Evolutionary conservation across 2,329 filamentous ascomycete species (phyloP).

Genomic region (Piedraia hortae): DNA sequence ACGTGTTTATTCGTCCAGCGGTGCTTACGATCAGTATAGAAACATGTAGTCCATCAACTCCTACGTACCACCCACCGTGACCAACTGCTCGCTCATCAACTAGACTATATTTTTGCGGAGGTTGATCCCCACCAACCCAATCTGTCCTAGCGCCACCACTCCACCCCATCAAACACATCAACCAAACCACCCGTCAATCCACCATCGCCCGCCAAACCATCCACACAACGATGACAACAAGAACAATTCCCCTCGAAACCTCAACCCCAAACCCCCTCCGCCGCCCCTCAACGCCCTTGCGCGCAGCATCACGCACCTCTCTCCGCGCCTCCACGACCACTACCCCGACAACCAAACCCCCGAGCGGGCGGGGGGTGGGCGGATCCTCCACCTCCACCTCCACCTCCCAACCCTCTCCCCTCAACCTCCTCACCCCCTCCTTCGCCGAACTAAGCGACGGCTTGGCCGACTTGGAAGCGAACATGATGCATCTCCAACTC

Average conservation of each 20-base stretch:
- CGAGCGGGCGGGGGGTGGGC: too few species aligned
- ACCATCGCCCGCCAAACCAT: neutral
- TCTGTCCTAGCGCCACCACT: neutral
- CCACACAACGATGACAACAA: slow-evolving; percentile 4
- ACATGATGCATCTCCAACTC: slow-evolving; percentile 88
- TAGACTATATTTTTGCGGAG: too few species aligned
- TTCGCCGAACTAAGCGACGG: slow-evolving; percentile 85
- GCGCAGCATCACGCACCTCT: slow-evolving; percentile 68
- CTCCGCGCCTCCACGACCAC: slow-evolving; percentile 46
- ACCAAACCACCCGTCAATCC: too few species aligned
- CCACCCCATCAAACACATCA: slow-evolving; percentile 1
- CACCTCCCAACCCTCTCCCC: slow-evolving; percentile 34
- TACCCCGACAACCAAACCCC: too few species aligned
- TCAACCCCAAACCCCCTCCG: slow-evolving; percentile 2
- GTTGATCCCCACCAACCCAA: too few species aligned
- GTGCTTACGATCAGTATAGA: too few species aligned
- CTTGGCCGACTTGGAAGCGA: slow-evolving; percentile 85
- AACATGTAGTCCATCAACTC: too few species aligned
- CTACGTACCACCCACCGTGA: too few species aligned
- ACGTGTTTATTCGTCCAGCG: too few species aligned
- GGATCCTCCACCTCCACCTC: slow-evolving; percentile 10
- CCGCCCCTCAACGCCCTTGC: slow-evolving; percentile 72
- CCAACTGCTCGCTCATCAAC: too few species aligned
- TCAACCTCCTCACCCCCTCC: slow-evolving; percentile 61
- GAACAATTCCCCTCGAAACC: slow-evolving; percentile 3